A percentile compares a stretch with the other conserved stretches of the same genome.
Conservation (phyloP, 179 eudicot species). For the Actinidia chinensis region DNA sequence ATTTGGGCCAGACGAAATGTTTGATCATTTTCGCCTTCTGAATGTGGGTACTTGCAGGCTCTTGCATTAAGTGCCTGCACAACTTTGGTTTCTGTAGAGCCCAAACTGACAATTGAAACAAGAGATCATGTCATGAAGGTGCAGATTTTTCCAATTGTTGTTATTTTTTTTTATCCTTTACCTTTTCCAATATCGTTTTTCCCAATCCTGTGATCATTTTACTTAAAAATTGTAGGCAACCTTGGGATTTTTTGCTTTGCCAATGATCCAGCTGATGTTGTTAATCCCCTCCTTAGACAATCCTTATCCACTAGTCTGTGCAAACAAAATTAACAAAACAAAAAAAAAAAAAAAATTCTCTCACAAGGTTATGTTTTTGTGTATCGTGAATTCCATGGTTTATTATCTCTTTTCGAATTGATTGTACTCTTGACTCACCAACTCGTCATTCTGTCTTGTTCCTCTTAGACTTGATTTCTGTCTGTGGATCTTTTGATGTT, state of each 20-base stretch:
- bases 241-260: conserved; percentile 83
- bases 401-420: neutral
- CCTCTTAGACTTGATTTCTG: neutral
- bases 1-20: neutral
- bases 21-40: conserved; percentile 14
- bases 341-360: too few relatives aligned
- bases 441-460: neutral
- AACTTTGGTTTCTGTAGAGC: conserved; percentile 97
- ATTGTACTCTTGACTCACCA: neutral
- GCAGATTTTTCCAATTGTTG: conserved; percentile 5
- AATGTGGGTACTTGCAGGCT: conserved; percentile 48
- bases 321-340: too few relatives aligned
- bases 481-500: neutral
- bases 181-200: neutral
- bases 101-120: conserved; percentile 81
- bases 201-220: neutral
- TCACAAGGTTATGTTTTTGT: conserved; percentile 69
- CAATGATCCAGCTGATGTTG: conserved; percentile 84
- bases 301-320: conserved; percentile 76
- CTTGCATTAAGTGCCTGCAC: conserved; percentile 99
- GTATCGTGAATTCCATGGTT: neutral
- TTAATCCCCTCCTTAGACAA: conserved; percentile 76
- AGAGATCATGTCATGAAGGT: conserved; percentile 91
- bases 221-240: conserved; percentile 63
- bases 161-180: neutral